These are phyloP conservation scores for Apiospora sp. DNA, from an alignment of 2,329 filamentous ascomycete species.

Conservation along the genomic window DNA sequence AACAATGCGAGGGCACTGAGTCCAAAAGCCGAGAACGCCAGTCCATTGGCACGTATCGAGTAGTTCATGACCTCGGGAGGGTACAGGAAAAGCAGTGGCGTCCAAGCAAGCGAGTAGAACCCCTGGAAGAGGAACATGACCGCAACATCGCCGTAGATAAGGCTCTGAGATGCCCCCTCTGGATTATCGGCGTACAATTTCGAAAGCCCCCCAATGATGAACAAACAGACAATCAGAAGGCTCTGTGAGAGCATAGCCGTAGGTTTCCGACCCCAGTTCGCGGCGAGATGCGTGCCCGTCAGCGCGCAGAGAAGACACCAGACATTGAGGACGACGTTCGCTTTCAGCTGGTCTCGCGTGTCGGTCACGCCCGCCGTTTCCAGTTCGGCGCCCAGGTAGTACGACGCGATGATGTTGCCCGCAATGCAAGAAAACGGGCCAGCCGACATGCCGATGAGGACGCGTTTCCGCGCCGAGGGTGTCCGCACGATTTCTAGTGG, in stretches of 20 bases:
- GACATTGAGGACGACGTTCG: constrained; percentile 59
- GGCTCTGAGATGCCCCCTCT: constrained; percentile 30
- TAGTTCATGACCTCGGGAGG: constrained; percentile 42
- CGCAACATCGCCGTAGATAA: constrained; percentile 30
- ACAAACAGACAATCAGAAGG: constrained; percentile 46
- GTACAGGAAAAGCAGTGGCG: constrained; percentile 38
- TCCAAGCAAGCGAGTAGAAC: constrained; percentile 40
- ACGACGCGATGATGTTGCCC: constrained; percentile 51
- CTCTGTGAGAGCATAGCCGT: constrained; percentile 49
- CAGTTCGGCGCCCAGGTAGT: constrained; percentile 49
- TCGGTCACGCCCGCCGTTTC: constrained; percentile 51
- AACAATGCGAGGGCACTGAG: constrained; percentile 33
- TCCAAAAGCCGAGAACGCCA: constrained; percentile 40
- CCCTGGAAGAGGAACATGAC: constrained; percentile 42
- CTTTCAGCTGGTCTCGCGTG: constrained; percentile 46
- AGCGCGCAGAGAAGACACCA: constrained; percentile 55
- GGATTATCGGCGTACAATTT: constrained; percentile 32
- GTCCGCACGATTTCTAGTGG: constrained; percentile 48
- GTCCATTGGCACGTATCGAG: constrained; percentile 39
- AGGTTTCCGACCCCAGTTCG: constrained; percentile 53
- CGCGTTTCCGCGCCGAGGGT: constrained; percentile 45
- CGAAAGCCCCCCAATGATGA: constrained; percentile 29
- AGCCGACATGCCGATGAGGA: constrained; percentile 49
- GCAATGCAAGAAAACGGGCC: constrained; percentile 46
- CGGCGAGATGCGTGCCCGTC: constrained; percentile 51